Evolutionary conservation across 2,329 filamentous ascomycete genomes (phyloP).

Genomic region (Ophiostoma piceae): DNA sequence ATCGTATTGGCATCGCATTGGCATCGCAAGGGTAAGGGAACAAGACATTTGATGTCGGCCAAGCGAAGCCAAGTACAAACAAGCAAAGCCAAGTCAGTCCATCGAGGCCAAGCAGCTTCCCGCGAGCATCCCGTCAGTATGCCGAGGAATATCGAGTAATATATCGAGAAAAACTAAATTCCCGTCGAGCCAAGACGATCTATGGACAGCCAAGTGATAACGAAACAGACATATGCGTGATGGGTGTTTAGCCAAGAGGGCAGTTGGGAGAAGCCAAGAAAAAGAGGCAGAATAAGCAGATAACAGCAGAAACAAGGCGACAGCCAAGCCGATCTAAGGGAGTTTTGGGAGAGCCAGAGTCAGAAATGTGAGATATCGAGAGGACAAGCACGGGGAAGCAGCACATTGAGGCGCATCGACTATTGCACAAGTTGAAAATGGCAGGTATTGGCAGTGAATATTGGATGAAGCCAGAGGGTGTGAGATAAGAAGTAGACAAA

Average conservation of each 20-base stretch:
- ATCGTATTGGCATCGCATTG: background rate
- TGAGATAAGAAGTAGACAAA: background rate
- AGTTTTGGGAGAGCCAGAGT: background rate
- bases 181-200: background rate
- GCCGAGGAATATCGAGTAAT: background rate
- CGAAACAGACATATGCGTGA: background rate
- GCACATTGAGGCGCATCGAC: background rate
- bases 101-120: constrained; percentile 4
- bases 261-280: background rate
- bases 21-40: background rate
- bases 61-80: constrained; percentile 14
- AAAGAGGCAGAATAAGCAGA: background rate
- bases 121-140: background rate
- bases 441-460: background rate
- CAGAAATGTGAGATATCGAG: background rate
- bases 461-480: background rate
- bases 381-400: background rate
- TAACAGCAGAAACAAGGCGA: constrained; percentile 8
- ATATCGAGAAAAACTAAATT: background rate
- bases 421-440: background rate
- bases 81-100: constrained; percentile 17
- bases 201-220: constrained; percentile 6
- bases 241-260: background rate
- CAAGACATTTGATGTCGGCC: background rate
- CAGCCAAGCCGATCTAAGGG: constrained; percentile 15